A percentile compares a stretch with the other conserved stretches of the same genome.
Evolutionary conservation across 331 rosid species (phyloP).

Genomic region (Spiraea crenata): DNA sequence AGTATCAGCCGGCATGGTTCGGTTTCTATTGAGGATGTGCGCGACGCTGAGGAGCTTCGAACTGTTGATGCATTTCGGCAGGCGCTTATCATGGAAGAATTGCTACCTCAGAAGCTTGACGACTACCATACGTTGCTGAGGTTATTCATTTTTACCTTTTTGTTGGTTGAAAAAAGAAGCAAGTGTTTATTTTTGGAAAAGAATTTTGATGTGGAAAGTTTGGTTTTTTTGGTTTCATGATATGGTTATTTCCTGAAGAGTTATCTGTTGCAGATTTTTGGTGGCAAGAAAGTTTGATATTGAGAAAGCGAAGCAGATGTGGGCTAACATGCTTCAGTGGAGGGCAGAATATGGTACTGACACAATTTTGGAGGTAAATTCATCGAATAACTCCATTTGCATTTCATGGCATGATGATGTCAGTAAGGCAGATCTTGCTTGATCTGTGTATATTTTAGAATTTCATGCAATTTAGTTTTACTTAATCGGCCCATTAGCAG

Average conservation of each 20-base stretch:
- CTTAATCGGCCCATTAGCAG: not conserved
- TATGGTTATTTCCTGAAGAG: not conserved
- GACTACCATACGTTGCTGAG: conserved; percentile 83
- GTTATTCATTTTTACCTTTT: conserved; percentile 27
- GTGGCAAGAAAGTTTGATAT: conserved; percentile 87
- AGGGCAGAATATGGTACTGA: conserved; percentile 82
- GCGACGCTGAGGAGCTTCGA: conserved; percentile 73
- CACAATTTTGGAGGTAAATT: conserved; percentile 72
- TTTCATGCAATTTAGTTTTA: no score
- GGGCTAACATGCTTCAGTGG: conserved; percentile 95
- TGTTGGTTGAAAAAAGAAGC: not conserved
- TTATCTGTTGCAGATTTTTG: conserved; percentile 60
- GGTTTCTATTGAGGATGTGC: conserved; percentile 79
- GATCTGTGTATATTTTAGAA: no score
- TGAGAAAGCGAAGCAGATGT: conserved; percentile 86
- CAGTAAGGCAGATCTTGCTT: no score
- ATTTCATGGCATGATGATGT: no score
- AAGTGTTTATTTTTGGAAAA: not conserved
- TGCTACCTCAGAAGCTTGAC: conserved; percentile 68
- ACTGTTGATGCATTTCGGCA: conserved; percentile 75
- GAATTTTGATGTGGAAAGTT: conserved; percentile 17
- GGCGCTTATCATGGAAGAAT: conserved; percentile 52
- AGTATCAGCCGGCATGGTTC: conserved; percentile 33
- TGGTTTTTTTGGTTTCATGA: conserved; percentile 4
- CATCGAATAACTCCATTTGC: not conserved